A percentile compares a stretch with the other conserved stretches of the same genome.
These are phyloP conservation scores for Leucocoprinus birnbaumii DNA, from an alignment of 768 basidiomycete genomes.

Conservation along the genomic window DNA sequence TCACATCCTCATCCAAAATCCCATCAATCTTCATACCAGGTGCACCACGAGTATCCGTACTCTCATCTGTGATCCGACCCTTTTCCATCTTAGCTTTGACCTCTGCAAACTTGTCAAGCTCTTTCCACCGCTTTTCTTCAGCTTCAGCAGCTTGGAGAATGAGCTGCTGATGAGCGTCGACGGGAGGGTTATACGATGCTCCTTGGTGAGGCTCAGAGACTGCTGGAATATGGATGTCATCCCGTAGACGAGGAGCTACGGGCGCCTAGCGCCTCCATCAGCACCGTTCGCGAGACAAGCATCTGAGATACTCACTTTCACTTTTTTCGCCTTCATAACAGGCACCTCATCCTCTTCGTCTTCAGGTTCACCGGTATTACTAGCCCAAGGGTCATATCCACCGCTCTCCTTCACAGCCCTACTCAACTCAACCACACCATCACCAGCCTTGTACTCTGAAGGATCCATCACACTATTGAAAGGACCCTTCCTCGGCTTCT, in stretches of 20 bases:
- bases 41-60: constrained; percentile 35
- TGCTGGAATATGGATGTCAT: constrained; percentile 60
- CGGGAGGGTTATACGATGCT: constrained; percentile 86
- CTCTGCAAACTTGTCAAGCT: constrained; percentile 50
- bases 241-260: constrained; percentile 38
- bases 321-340: constrained; percentile 37
- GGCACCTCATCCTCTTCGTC: constrained; percentile 39
- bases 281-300: too few species aligned
- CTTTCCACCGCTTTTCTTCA: constrained; percentile 56
- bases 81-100: constrained; percentile 53
- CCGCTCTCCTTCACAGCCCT: constrained; percentile 70
- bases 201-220: constrained; percentile 76
- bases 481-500: constrained; percentile 66
- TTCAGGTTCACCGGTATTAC: constrained; percentile 26
- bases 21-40: constrained; percentile 67
- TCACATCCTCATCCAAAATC: constrained; percentile 31
- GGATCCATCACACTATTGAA: constrained; percentile 72
- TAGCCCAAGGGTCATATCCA: constrained; percentile 61
- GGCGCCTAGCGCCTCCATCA: constrained; percentile 42
- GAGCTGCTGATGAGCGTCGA: constrained; percentile 68
- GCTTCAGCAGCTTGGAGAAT: constrained; percentile 62
- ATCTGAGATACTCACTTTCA: constrained; percentile 52
- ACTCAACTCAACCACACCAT: constrained; percentile 58
- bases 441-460: constrained; percentile 63
- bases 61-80: constrained; percentile 36